phyloP scores from a whole-genome alignment of 306 rosid species.

The Bauhinia variegata region DNA sequence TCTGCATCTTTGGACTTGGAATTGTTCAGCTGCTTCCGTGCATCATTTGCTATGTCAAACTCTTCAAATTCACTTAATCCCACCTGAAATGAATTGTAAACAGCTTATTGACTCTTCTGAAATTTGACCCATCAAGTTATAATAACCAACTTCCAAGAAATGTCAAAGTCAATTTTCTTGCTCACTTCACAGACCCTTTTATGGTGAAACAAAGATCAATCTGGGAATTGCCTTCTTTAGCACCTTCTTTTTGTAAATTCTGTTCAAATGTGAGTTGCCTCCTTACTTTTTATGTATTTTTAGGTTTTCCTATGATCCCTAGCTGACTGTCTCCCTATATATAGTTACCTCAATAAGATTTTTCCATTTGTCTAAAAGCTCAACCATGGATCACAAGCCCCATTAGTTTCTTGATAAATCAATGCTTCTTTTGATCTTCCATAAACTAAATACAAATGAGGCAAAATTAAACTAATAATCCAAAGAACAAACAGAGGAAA shows the following conservation, averaged over 20 bases:
- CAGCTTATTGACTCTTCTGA: background rate
- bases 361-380: slow-evolving; percentile 6
- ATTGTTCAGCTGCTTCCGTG: slow-evolving; percentile 37
- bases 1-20: slow-evolving; percentile 25
- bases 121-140: too few relatives aligned
- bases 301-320: too few relatives aligned
- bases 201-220: too few relatives aligned
- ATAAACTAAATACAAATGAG: background rate
- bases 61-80: slow-evolving; percentile 32
- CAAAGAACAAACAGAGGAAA: background rate
- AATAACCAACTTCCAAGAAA: too few relatives aligned
- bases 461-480: background rate
- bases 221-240: background rate
- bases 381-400: background rate
- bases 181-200: too few relatives aligned
- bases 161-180: too few relatives aligned
- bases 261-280: background rate
- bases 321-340: too few relatives aligned
- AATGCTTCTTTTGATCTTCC: too few relatives aligned
- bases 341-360: background rate
- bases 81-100: slow-evolving; percentile 27
- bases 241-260: too few relatives aligned
- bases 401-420: too few relatives aligned
- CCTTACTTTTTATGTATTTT: too few relatives aligned
- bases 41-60: slow-evolving; percentile 31